A percentile compares a stretch with the other conserved stretches of the same genome.
phyloP scores from a whole-genome alignment of 176 grass and related monocot species.

The Paspalum vaginatum region DNA sequence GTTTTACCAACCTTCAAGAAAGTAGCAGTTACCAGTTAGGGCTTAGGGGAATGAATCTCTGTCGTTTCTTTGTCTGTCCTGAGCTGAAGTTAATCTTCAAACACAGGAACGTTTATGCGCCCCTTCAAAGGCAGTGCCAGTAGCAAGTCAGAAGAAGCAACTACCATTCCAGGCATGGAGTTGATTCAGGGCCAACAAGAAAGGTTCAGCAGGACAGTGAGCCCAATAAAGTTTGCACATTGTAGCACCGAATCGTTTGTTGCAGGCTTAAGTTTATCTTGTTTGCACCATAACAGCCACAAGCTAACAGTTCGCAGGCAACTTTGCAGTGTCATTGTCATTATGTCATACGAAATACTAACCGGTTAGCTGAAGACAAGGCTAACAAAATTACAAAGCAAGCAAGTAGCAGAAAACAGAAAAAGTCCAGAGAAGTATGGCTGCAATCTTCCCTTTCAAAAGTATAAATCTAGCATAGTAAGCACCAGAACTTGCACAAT shows the following conservation, averaged over 20 bases:
- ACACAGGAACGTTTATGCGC: background rate
- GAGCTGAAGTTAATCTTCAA: background rate
- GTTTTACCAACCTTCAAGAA: background rate
- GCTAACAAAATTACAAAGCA: background rate
- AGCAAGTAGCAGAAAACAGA: background rate
- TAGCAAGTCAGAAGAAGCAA: constrained; percentile 1
- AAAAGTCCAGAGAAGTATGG: background rate
- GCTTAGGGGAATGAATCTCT: background rate
- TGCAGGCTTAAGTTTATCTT: too few species aligned
- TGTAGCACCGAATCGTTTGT: background rate
- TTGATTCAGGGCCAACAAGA: background rate
- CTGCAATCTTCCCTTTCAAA: background rate
- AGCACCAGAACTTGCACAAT: too few species aligned
- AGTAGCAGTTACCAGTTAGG: background rate
- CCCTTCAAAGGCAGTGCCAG: background rate
- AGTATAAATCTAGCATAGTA: background rate
- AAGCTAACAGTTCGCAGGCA: background rate
- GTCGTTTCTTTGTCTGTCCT: background rate
- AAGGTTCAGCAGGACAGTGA: background rate
- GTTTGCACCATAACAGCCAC: background rate
- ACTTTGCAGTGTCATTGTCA: background rate
- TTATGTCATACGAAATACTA: background rate
- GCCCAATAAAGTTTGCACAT: background rate
- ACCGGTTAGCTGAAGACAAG: constrained; percentile 7
- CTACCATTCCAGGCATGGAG: background rate